A percentile compares a stretch with the other conserved stretches of the same genome.
These are phyloP conservation scores for Penicillium sp. DNA, from an alignment of 2,329 filamentous ascomycete genomes.

Conservation along the genomic window DNA sequence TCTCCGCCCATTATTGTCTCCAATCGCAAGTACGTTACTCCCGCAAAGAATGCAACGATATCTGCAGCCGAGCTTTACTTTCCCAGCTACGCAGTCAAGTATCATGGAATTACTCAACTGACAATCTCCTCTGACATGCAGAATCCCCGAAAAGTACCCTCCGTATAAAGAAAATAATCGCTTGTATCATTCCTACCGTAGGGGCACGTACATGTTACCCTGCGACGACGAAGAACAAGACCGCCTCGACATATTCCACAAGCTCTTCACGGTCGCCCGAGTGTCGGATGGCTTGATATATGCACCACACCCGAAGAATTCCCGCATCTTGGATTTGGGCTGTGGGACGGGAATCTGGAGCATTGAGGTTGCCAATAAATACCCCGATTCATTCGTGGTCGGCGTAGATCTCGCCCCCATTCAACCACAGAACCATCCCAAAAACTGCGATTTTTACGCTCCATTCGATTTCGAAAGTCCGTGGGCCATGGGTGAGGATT, in stretches of 20 bases:
- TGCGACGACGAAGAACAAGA: conserved; percentile 78
- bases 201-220: conserved; percentile 73
- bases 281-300: conserved; percentile 49
- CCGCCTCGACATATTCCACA: conserved; percentile 80
- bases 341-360: conserved; percentile 92
- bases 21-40: conserved; percentile 29
- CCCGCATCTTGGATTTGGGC: conserved; percentile 68
- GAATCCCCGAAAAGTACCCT: conserved; percentile 42
- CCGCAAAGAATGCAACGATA: too few species aligned
- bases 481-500: conserved; percentile 69
- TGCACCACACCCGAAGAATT: conserved; percentile 45
- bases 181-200: conserved; percentile 68
- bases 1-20: conserved; percentile 28
- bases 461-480: conserved; percentile 77
- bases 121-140: conserved; percentile 14
- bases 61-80: not conserved
- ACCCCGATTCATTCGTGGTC: conserved; percentile 61
- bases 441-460: conserved; percentile 66
- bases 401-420: conserved; percentile 66
- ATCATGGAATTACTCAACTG: not conserved
- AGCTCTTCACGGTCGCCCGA: conserved; percentile 70
- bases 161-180: conserved; percentile 68
- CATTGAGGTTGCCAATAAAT: conserved; percentile 77
- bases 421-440: conserved; percentile 70
- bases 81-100: too few species aligned